These are phyloP conservation scores for Rhizopus arrhizus DNA, from an alignment of 371 early-diverging fungal genomes.

Conservation along the genomic window DNA sequence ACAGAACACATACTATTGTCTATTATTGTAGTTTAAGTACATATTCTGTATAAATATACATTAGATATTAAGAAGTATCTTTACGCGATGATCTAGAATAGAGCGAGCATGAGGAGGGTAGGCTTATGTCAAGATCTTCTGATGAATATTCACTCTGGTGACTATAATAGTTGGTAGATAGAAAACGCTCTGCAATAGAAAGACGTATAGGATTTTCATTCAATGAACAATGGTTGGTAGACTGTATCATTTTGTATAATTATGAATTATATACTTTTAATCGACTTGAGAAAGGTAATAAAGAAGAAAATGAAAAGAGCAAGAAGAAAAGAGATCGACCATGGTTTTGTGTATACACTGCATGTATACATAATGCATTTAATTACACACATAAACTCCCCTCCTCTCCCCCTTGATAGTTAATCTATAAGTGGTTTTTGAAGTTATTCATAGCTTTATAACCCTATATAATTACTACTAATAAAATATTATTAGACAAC, in stretches of 20 bases:
- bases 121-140: background rate
- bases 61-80: background rate
- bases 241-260: background rate
- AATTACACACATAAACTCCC: no score
- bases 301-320: background rate
- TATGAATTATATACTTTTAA: background rate
- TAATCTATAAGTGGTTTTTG: no score
- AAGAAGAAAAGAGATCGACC: background rate
- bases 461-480: no score
- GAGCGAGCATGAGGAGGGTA: background rate
- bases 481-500: no score
- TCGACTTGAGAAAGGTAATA: background rate
- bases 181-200: constrained; percentile 27
- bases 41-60: background rate
- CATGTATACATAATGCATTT: background rate
- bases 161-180: constrained; percentile 2
- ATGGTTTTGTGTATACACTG: background rate
- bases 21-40: background rate
- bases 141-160: background rate
- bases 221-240: background rate
- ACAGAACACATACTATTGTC: background rate
- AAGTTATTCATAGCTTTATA: no score
- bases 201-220: constrained; percentile 3
- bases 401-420: no score
- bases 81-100: background rate